These are phyloP conservation scores for Candida germanica DNA, from an alignment of 805 yeast species.

Conservation along the genomic window DNA sequence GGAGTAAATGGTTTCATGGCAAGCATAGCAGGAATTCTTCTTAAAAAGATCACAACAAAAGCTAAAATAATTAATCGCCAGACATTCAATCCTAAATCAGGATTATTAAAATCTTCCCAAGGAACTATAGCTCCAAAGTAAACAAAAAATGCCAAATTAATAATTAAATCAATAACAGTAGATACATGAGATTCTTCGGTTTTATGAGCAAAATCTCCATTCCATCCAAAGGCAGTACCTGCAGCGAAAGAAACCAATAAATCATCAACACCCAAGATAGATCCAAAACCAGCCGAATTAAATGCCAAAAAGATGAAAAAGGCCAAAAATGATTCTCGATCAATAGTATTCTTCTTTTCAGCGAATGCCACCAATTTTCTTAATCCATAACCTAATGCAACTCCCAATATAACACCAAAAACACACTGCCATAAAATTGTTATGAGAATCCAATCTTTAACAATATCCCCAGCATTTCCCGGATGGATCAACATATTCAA, in stretches of 20 bases:
- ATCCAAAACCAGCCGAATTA: slow-evolving; percentile 85
- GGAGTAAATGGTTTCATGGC: slow-evolving; percentile 76
- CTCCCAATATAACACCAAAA: slow-evolving; percentile 76
- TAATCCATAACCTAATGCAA: slow-evolving; percentile 65
- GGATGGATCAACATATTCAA: slow-evolving; percentile 64
- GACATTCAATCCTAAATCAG: slow-evolving; percentile 57
- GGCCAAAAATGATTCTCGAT: slow-evolving; percentile 84
- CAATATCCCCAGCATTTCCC: slow-evolving; percentile 63
- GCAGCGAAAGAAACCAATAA: slow-evolving; percentile 86
- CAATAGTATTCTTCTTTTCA: slow-evolving; percentile 65
- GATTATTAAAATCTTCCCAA: slow-evolving; percentile 73
- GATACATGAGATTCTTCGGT: slow-evolving; percentile 87
- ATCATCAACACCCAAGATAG: slow-evolving; percentile 86
- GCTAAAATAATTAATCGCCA: slow-evolving; percentile 82
- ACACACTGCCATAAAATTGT: slow-evolving; percentile 80
- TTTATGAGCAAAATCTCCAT: slow-evolving; percentile 78
- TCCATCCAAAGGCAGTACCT: slow-evolving; percentile 93
- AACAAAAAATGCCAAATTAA: slow-evolving; percentile 83
- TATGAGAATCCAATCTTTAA: slow-evolving; percentile 75
- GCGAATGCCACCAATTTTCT: slow-evolving; percentile 73
- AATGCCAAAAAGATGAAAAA: slow-evolving; percentile 79
- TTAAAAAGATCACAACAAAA: slow-evolving; percentile 65
- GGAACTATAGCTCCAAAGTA: slow-evolving; percentile 91
- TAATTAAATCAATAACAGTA: slow-evolving; percentile 79
- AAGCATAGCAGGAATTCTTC: slow-evolving; percentile 82